phyloP scores from a whole-genome alignment of 208 protist species.

The Leishmania aethiopica region DNA sequence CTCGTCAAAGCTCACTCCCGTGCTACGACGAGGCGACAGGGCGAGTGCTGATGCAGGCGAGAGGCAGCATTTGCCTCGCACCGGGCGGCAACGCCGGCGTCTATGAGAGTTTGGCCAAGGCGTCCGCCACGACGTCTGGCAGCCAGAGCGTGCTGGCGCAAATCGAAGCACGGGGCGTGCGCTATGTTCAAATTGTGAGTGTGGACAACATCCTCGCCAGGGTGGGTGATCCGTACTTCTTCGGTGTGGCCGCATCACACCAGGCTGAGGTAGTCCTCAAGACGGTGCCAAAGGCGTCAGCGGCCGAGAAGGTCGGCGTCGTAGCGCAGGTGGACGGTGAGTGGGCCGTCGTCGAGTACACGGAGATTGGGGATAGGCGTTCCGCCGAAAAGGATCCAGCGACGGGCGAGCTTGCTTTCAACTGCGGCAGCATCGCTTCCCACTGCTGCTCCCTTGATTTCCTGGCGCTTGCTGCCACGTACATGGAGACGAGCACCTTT shows the following conservation, averaged over 20 bases:
- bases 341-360: constrained; percentile 97
- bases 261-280: constrained; percentile 93
- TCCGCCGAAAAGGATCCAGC: constrained; percentile 45
- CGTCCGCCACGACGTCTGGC: background rate
- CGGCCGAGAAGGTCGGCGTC: constrained; percentile 96
- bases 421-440: constrained; percentile 97
- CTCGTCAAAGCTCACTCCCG: constrained; percentile 92
- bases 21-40: constrained; percentile 91
- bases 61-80: constrained; percentile 67
- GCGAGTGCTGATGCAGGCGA: constrained; percentile 93
- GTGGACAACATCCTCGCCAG: constrained; percentile 98
- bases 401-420: constrained; percentile 92
- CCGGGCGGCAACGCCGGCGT: constrained; percentile 98
- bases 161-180: constrained; percentile 85
- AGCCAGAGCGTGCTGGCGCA: constrained; percentile 65
- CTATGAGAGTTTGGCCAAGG: constrained; percentile 65
- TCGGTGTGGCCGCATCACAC: constrained; percentile 81
- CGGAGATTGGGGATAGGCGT: constrained; percentile 92
- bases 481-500: constrained; percentile 46
- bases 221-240: constrained; percentile 94
- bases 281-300: constrained; percentile 83
- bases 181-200: constrained; percentile 94
- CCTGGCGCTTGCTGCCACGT: constrained; percentile 53
- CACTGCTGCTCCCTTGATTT: constrained; percentile 93
- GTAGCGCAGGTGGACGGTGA: constrained; percentile 83